Conservation (phyloP, 148 eudicot species). For the Dianthus caryophyllus region DNA sequence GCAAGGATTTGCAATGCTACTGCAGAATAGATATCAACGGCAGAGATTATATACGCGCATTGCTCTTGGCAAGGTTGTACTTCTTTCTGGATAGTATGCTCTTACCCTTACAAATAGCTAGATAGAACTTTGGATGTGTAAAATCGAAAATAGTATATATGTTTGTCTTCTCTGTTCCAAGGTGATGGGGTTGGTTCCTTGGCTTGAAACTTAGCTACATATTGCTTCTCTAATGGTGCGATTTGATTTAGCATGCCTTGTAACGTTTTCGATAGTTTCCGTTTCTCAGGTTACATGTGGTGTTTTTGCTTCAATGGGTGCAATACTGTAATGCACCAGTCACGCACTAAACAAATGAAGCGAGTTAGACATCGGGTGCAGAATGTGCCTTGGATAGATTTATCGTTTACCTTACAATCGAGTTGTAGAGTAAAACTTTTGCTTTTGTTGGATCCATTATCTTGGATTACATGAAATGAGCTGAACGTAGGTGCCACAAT, state of each 20-base stretch:
- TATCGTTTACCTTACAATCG: not conserved
- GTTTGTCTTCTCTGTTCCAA: not conserved
- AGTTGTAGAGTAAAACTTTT: not conserved
- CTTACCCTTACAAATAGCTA: not conserved
- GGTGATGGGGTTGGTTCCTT: not conserved
- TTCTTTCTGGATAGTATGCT: conserved; percentile 5
- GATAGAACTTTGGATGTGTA: not conserved
- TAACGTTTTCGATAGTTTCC: not conserved
- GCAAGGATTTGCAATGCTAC: conserved; percentile 97
- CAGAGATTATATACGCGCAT: conserved; percentile 95
- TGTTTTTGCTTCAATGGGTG: not conserved
- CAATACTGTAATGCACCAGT: not conserved
- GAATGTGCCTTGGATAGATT: not conserved
- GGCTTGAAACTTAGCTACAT: not conserved
- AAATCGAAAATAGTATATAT: not conserved
- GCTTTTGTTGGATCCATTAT: not conserved
- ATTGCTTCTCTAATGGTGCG: not conserved
- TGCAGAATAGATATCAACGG: conserved; percentile 91
- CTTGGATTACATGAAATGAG: conserved; percentile 1
- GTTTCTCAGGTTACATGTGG: not conserved
- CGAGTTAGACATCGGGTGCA: not conserved
- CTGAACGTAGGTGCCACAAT: not conserved
- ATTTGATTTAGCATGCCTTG: not conserved
- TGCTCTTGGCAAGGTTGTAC: conserved; percentile 86
- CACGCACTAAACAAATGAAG: not conserved